phyloP scores from a whole-genome alignment of 352 stramenopile species.

The Phytophthora tentaculata region DNA sequence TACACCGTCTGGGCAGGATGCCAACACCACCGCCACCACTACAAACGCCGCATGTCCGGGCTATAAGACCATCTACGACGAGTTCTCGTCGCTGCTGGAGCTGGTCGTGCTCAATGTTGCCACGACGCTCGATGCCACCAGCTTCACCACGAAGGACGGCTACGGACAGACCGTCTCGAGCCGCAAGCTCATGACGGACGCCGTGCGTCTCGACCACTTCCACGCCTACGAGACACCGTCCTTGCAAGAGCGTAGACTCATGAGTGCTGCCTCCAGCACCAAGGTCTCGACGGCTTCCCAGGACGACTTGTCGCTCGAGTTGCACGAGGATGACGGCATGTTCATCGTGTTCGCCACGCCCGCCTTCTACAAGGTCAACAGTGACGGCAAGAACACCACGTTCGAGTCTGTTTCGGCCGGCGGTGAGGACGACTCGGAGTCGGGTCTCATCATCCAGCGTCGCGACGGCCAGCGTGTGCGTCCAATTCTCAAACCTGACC shows the following conservation, averaged over 20 bases:
- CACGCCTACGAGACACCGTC: conserved; percentile 58
- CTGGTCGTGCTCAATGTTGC: conserved; percentile 52
- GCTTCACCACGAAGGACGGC: conserved; percentile 51
- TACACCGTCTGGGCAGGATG: conserved; percentile 48
- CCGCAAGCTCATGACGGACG: conserved; percentile 61
- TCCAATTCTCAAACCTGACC: conserved; percentile 55
- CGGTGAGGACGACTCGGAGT: conserved; percentile 38
- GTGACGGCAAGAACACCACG: conserved; percentile 26
- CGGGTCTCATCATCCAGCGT: conserved; percentile 62
- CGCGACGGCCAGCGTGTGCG: conserved; percentile 49
- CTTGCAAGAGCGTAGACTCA: conserved; percentile 25
- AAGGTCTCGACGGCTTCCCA: conserved; percentile 8
- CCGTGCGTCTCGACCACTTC: conserved; percentile 68
- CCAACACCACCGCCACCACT: conserved; percentile 35
- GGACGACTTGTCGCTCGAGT: conserved; percentile 52
- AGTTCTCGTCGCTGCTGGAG: conserved; percentile 56
- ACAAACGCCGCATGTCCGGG: conserved; percentile 45
- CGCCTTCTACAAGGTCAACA: conserved; percentile 57
- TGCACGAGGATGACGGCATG: conserved; percentile 68
- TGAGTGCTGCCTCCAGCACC: conserved; percentile 4
- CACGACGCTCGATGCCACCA: conserved; percentile 48
- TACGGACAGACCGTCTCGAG: conserved; percentile 40
- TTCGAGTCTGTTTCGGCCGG: conserved; percentile 37
- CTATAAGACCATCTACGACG: conserved; percentile 44
- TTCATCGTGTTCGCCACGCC: conserved; percentile 65